Percentiles rank a stretch among this genome's conserved stretches.
Conservation (phyloP, 169 alveolate genomes). For the Haemoproteus tartakovskyi region DNA sequence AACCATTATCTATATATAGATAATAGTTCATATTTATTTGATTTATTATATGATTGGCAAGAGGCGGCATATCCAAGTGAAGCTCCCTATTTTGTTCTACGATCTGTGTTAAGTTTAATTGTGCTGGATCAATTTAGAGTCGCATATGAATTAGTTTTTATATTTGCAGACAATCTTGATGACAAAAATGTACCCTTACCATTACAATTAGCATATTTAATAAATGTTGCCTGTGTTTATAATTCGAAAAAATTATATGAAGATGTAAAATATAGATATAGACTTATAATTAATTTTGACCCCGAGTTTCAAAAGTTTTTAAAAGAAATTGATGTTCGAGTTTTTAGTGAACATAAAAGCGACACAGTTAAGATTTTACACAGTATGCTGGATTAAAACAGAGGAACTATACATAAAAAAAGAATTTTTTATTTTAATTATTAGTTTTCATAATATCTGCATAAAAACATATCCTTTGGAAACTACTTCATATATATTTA, state of each 20-base stretch:
- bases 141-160: constrained; percentile 28
- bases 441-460: too few relatives aligned
- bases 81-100: constrained; percentile 29
- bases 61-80: constrained; percentile 63
- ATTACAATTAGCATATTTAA: constrained; percentile 41
- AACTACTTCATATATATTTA: too few relatives aligned
- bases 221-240: constrained; percentile 26
- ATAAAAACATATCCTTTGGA: too few relatives aligned
- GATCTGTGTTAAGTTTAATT: constrained; percentile 41
- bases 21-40: constrained; percentile 24
- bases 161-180: constrained; percentile 40
- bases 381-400: constrained; percentile 15
- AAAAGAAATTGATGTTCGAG: constrained; percentile 7
- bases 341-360: constrained; percentile 15
- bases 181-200: constrained; percentile 44
- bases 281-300: constrained; percentile 58
- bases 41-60: constrained; percentile 21
- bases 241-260: constrained; percentile 28
- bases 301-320: constrained; percentile 55
- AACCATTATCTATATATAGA: constrained; percentile 56
- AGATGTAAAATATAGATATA: constrained; percentile 57
- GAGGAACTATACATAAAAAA: background rate
- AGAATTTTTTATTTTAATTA: too few relatives aligned
- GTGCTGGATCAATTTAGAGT: constrained; percentile 20
- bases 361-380: constrained; percentile 38